These are phyloP conservation scores for Pythium diclinum DNA, from an alignment of 352 stramenopile species.

Conservation along the genomic window DNA sequence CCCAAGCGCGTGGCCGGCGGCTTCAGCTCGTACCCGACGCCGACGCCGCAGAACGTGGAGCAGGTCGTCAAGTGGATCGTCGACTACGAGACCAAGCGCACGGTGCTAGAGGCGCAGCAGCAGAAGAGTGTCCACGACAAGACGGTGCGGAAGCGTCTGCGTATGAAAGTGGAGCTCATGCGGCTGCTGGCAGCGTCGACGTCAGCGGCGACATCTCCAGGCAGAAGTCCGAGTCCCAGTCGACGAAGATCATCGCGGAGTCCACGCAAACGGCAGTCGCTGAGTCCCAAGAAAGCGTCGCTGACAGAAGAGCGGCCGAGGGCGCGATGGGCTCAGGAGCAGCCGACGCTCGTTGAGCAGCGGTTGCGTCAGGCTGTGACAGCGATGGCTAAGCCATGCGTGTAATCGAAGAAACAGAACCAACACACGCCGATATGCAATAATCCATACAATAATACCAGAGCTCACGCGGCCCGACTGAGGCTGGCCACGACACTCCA, in stretches of 20 bases:
- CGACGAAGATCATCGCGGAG: conserved; percentile 11
- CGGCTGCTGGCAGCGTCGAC: conserved; percentile 15
- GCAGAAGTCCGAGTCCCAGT: neutral
- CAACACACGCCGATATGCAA: neutral
- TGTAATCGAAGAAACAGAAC: neutral
- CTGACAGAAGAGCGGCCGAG: neutral
- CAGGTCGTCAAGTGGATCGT: conserved; percentile 44
- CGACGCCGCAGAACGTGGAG: conserved; percentile 33
- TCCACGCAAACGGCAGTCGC: conserved; percentile 7
- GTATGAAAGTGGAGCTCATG: conserved; percentile 39
- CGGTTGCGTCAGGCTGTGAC: neutral
- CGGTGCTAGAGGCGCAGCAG: conserved; percentile 24
- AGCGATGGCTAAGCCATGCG: neutral
- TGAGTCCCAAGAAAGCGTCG: neutral
- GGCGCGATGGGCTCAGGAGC: neutral
- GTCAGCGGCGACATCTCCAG: conserved; percentile 2
- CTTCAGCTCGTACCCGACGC: conserved; percentile 35
- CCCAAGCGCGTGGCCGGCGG: conserved; percentile 39
- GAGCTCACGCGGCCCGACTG: neutral
- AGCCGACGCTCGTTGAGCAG: neutral
- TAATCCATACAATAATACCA: conserved; percentile 1
- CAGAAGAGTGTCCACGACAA: conserved; percentile 1
- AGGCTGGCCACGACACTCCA: neutral
- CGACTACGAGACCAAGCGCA: conserved; percentile 37
- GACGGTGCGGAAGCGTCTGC: conserved; percentile 15